Conservation (phyloP, 306 rosid genomes). For the Cucurbita pepo region DNA sequence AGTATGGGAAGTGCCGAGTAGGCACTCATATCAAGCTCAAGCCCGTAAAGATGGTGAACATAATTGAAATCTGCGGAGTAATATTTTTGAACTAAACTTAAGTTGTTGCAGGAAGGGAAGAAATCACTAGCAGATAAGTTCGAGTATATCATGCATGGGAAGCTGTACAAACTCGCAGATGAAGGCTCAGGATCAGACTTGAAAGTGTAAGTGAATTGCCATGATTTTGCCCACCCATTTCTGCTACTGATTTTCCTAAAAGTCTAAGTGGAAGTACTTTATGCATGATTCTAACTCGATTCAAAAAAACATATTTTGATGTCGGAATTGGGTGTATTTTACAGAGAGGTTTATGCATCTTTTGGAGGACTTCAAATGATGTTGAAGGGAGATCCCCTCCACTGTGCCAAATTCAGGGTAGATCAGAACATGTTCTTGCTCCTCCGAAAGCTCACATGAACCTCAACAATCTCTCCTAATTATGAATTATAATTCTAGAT, state of each 20-base stretch:
- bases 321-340: neutral
- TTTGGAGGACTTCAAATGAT: constrained; percentile 85
- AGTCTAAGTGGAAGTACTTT: no score
- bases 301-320: neutral
- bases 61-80: neutral
- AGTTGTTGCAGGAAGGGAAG: constrained; percentile 43
- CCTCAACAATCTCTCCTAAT: no score
- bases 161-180: constrained; percentile 39
- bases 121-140: constrained; percentile 72
- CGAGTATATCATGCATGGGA: constrained; percentile 84
- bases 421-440: constrained; percentile 68
- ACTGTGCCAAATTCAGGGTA: constrained; percentile 34
- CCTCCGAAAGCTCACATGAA: constrained; percentile 34
- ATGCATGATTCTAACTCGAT: neutral
- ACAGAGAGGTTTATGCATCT: constrained; percentile 65
- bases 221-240: neutral
- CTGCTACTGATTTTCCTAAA: no score
- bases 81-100: constrained; percentile 2
- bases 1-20: neutral
- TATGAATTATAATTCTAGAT: neutral
- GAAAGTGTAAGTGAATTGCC: constrained; percentile 42
- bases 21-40: neutral
- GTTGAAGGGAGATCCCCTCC: constrained; percentile 54
- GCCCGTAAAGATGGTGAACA: neutral
- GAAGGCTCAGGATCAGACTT: constrained; percentile 24